phyloP scores from a whole-genome alignment of 2,329 filamentous ascomycete species.

The Neofusicoccum kwambonambiense region DNA sequence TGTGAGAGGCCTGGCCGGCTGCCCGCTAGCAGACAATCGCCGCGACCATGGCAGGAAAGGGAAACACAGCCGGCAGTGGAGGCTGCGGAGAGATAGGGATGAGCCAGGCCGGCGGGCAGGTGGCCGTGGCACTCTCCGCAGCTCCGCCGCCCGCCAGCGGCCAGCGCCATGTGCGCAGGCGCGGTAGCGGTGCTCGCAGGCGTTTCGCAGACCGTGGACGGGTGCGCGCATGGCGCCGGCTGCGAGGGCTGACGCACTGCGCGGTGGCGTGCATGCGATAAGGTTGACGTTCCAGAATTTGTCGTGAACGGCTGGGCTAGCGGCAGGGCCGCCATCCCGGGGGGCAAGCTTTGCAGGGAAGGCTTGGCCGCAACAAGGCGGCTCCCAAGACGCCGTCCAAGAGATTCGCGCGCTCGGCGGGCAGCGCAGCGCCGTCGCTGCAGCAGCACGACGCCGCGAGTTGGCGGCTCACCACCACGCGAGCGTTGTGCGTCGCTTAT shows the following conservation, averaged over 20 bases:
- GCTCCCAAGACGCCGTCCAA: not conserved
- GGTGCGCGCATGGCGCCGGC: not conserved
- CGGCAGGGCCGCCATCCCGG: not conserved
- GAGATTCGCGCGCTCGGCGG: not conserved
- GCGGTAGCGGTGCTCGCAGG: no score
- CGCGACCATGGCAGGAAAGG: not conserved
- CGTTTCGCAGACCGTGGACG: no score
- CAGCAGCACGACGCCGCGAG: not conserved
- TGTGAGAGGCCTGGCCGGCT: not conserved
- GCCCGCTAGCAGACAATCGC: not conserved
- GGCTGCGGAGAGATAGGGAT: constrained; percentile 9
- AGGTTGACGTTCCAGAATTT: constrained; percentile 5
- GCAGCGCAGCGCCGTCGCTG: not conserved
- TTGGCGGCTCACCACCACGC: not conserved
- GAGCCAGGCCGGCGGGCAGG: not conserved
- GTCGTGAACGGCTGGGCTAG: not conserved
- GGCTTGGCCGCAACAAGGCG: not conserved
- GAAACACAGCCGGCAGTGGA: constrained; percentile 7
- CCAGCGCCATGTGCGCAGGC: no score
- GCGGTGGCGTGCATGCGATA: constrained; percentile 9
- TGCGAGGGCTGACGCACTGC: not conserved
- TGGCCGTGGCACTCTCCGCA: no score
- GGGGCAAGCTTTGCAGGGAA: constrained; percentile 10
- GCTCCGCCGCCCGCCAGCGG: no score
- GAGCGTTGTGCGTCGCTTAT: constrained; percentile 6